Conservation (phyloP, 148 eudicot species). For the Cornus florida region DNA sequence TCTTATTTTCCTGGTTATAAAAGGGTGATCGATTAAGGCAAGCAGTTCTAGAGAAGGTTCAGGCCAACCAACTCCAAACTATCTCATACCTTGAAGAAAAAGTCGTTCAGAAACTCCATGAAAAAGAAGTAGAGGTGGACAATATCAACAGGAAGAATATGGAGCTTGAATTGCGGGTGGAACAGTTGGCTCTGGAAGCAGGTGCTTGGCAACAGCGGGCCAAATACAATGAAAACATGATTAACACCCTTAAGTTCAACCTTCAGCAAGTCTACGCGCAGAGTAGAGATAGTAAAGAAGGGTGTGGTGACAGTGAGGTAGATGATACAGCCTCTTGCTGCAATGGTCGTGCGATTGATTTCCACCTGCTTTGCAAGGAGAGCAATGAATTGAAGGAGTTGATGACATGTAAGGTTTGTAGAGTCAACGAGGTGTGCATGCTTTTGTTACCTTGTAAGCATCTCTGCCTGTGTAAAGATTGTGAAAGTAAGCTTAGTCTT, state of each 20-base stretch:
- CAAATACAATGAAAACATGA: conserved; percentile 47
- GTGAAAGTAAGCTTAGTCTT: conserved; percentile 50
- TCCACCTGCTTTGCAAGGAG: conserved; percentile 49
- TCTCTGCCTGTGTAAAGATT: conserved; percentile 63
- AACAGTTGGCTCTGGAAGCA: conserved; percentile 49
- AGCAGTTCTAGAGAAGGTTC: conserved; percentile 52
- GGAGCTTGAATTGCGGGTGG: conserved; percentile 50
- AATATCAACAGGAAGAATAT: conserved; percentile 45
- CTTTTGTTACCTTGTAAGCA: conserved; percentile 76
- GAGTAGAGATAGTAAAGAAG: conserved; percentile 64
- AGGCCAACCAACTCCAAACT: conserved; percentile 49
- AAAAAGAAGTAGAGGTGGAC: conserved; percentile 53
- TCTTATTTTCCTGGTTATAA: background rate
- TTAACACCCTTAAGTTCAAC: conserved; percentile 47
- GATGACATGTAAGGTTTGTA: conserved; percentile 60
- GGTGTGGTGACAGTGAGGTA: conserved; percentile 68
- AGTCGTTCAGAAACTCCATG: conserved; percentile 41
- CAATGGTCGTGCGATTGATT: conserved; percentile 51
- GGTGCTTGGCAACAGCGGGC: conserved; percentile 61
- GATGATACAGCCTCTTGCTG: conserved; percentile 70
- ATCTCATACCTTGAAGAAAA: conserved; percentile 53
- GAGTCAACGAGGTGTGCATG: conserved; percentile 53
- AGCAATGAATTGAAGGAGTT: conserved; percentile 29
- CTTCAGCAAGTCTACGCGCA: conserved; percentile 60
- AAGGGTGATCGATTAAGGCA: conserved; percentile 58